These are phyloP conservation scores for Eucalyptus curtisii DNA, from an alignment of 345 rosid genomes.

Conservation along the genomic window DNA sequence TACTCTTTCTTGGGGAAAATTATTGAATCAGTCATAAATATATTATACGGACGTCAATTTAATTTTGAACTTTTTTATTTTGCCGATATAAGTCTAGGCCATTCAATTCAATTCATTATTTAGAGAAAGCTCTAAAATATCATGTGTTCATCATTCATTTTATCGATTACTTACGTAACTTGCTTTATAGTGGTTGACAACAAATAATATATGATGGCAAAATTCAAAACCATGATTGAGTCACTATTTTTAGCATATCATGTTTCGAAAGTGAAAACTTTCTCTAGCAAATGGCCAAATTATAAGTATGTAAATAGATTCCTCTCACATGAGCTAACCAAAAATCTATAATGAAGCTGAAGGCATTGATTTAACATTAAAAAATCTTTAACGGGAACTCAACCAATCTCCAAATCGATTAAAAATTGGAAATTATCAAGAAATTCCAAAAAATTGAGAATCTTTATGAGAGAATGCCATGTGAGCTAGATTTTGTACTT, in stretches of 20 bases:
- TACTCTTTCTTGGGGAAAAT: neutral
- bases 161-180: neutral
- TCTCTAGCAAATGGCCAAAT: neutral
- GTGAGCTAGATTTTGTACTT: neutral
- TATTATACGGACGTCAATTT: neutral
- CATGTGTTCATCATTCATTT: neutral
- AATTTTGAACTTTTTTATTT: neutral
- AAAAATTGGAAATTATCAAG: neutral
- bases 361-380: neutral
- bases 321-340: neutral
- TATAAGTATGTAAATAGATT: neutral
- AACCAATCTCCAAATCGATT: neutral
- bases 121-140: neutral
- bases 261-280: neutral
- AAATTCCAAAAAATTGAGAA: neutral
- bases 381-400: neutral
- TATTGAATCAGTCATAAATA: neutral
- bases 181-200: neutral
- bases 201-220: neutral
- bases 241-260: neutral
- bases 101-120: neutral
- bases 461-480: neutral
- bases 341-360: neutral
- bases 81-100: neutral
- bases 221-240: neutral